Evolutionary conservation across 768 basidiomycete species (phyloP), one percentile per base, ranked within the genome.

Genomic region (Lepiota venenata): DNA sequence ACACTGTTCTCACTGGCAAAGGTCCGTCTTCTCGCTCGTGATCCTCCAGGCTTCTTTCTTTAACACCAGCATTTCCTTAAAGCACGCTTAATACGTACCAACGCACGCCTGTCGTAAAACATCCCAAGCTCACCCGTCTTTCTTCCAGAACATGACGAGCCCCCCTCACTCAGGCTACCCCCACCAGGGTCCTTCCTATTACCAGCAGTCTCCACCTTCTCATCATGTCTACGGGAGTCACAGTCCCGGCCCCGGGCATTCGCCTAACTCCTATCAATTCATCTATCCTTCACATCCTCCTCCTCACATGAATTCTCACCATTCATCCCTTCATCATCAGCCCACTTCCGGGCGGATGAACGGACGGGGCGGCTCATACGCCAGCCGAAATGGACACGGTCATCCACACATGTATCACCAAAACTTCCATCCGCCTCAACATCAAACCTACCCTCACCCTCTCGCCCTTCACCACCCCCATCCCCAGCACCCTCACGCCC

Each of bases 291-390:
- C 59, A 21, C 62, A 57, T 18, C 60, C 60, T 12, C 64, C 72
- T 37, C 67, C 72, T 4, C 77, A 74, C 49, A 70, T 76, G 66
- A 73, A 72, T 56, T 44, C 66, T 11, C 64, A 67, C 46, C 60
- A 60, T 37, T 56, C 70, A 60, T 59, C 60, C 60, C 68, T 63
- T 55, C 75, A 66, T 53, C 68, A 64, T 55, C 65, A 60, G 66
- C 53, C 67, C 58, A 18, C 71, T 65, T 52, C 68, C 1, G 61
- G 66, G 49, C 68, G 74, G 15, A 36, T 61, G 47, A 58, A 55
- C 51, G 69, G 72, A 51, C 72, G 71, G 46, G 59, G 71, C 15
- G 67, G 73, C 62, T 39, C 75, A 66, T 60, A 74, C 9, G 25
- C 61, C 74, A 48, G 66, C 73, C 39, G 74, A 69, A 11, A 66